Percentiles rank a stretch among this genome's conserved stretches.
These are phyloP conservation scores for Penicillium sp. DNA, from an alignment of 2,329 filamentous ascomycete species.

Conservation along the genomic window DNA sequence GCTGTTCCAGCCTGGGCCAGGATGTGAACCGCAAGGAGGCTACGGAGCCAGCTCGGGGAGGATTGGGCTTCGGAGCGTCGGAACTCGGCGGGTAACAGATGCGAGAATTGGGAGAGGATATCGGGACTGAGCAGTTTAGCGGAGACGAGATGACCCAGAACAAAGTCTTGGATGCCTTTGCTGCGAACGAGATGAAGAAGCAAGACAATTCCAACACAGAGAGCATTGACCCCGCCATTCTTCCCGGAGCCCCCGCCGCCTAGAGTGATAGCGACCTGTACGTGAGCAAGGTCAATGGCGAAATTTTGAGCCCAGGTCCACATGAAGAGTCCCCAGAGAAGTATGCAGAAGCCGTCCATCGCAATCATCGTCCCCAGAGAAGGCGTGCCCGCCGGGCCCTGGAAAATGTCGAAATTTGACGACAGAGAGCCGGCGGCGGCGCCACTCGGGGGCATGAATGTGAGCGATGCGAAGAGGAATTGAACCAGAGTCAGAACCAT, in stretches of 20 bases:
- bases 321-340: constrained; percentile 78
- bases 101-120: constrained; percentile 44
- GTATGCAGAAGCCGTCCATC: constrained; percentile 78
- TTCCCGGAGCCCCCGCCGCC: constrained; percentile 69
- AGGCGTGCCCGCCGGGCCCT: constrained; percentile 81
- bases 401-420: constrained; percentile 88
- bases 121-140: constrained; percentile 47
- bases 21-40: constrained; percentile 52
- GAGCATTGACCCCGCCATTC: constrained; percentile 47
- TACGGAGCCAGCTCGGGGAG: constrained; percentile 48
- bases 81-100: constrained; percentile 47
- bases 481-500: constrained; percentile 87
- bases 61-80: constrained; percentile 44
- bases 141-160: constrained; percentile 46
- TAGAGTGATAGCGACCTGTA: constrained; percentile 87
- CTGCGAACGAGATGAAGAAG: constrained; percentile 49
- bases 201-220: constrained; percentile 49
- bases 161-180: constrained; percentile 53
- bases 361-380: constrained; percentile 81
- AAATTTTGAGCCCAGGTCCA: constrained; percentile 87
- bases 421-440: constrained; percentile 72
- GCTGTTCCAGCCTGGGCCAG: constrained; percentile 51
- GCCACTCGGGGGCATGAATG: constrained; percentile 82
- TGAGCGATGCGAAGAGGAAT: constrained; percentile 87
- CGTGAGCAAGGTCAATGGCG: constrained; percentile 85